These are phyloP conservation scores for Penicillium sp. DNA, from an alignment of 2,329 filamentous ascomycete species.

Conservation along the genomic window DNA sequence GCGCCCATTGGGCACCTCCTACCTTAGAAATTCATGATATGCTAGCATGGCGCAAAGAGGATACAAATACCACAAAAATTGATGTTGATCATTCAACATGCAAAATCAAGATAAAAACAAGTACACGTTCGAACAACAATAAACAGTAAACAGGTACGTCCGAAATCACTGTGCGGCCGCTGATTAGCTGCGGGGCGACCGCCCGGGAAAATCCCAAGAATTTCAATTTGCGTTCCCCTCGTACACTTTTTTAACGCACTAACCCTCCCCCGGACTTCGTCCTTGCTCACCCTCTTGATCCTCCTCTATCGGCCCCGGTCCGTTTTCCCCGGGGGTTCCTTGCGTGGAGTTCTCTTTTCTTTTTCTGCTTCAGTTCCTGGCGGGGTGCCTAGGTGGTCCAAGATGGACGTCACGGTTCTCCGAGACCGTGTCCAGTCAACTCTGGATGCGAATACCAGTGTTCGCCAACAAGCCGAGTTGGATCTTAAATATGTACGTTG, in stretches of 20 bases:
- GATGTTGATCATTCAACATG: background rate
- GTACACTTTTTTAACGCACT: conserved; percentile 20
- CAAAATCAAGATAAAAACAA: background rate
- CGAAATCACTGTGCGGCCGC: conserved; percentile 27
- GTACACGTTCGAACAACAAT: background rate
- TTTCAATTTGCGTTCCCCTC: conserved; percentile 17
- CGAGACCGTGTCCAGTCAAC: conserved; percentile 64
- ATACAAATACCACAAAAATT: background rate
- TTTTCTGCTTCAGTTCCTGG: conserved; percentile 23
- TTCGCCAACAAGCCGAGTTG: conserved; percentile 61
- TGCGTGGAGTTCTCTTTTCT: conserved; percentile 23
- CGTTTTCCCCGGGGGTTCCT: conserved; percentile 20
- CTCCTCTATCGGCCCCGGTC: conserved; percentile 19
- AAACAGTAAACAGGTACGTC: conserved; percentile 2
- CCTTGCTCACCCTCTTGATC: conserved; percentile 7
- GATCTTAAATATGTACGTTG: conserved; percentile 62
- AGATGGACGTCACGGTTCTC: conserved; percentile 61
- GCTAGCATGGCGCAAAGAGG: background rate
- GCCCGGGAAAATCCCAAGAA: conserved; percentile 26
- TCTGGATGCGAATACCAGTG: conserved; percentile 61
- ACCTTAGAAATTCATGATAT: background rate
- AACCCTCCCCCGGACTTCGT: conserved; percentile 12
- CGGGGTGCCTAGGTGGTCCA: conserved; percentile 36
- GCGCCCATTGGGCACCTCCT: conserved; percentile 1
- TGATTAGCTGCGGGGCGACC: conserved; percentile 31